Evolutionary conservation across 2,329 filamentous ascomycete genomes (phyloP).

Genomic region (Trichoderma gracile): DNA sequence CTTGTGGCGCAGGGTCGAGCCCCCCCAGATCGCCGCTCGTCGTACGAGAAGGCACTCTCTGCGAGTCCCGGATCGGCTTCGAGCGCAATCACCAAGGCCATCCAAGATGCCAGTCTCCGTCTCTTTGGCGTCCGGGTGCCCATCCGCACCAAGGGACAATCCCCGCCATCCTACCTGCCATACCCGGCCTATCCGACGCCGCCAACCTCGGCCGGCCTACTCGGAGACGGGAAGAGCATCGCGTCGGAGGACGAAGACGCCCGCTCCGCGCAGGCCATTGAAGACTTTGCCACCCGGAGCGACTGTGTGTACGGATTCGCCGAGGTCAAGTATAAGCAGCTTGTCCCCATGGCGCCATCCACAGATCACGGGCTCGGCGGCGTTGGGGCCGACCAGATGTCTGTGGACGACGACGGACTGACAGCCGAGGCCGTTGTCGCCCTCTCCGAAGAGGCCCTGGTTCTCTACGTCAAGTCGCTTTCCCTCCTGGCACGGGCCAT

Average conservation of each 20-base stretch:
- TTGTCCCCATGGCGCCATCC: slow-evolving; percentile 85
- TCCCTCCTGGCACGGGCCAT: slow-evolving; percentile 89
- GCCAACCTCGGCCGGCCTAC: slow-evolving; percentile 59
- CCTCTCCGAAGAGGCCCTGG: slow-evolving; percentile 89
- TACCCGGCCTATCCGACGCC: slow-evolving; percentile 83
- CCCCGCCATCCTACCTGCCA: slow-evolving; percentile 75
- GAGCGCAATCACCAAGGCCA: slow-evolving; percentile 90
- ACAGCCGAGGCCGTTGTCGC: slow-evolving; percentile 83
- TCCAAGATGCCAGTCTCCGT: slow-evolving; percentile 84
- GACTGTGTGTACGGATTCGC: slow-evolving; percentile 98
- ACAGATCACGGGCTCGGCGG: slow-evolving; percentile 70
- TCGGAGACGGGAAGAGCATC: slow-evolving; percentile 62
- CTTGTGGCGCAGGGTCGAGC: slow-evolving; percentile 70
- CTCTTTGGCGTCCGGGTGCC: slow-evolving; percentile 72
- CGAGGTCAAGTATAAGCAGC: slow-evolving; percentile 96
- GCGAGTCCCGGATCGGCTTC: slow-evolving; percentile 71
- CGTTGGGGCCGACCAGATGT: slow-evolving; percentile 54
- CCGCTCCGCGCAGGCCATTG: slow-evolving; percentile 75
- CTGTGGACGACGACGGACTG: slow-evolving; percentile 68
- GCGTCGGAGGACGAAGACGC: slow-evolving; percentile 73
- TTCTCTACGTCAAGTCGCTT: slow-evolving; percentile 93
- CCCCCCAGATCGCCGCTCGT: slow-evolving; percentile 73
- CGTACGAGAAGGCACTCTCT: slow-evolving; percentile 75
- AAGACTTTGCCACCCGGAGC: slow-evolving; percentile 88
- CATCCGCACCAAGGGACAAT: slow-evolving; percentile 64